Base-by-base conservation (phyloP, 169 alveolate genomes). In the Perkinsus marinus region DNA sequence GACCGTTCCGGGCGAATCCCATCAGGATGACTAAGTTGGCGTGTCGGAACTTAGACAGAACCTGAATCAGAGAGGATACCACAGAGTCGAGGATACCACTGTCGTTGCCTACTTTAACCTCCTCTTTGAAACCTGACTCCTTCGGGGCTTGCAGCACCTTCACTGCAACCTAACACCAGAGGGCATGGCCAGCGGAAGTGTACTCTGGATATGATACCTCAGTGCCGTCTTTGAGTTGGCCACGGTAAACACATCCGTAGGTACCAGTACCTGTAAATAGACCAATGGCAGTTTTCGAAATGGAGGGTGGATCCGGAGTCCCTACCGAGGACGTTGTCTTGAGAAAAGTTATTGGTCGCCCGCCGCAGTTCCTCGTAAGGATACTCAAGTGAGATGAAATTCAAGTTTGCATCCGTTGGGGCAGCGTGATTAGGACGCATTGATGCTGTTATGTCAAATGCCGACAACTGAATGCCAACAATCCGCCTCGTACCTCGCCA, bases 81-180 rank as follows among this genome's bases (percentile, higher is more conserved):
- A 3, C 46, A 41, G 46, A 6, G 46, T 41, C 46, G 3, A 41
- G 3, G 19, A 41, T n/a, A 41, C 46, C 46, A 91, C 92, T 92
- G 46, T 92, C 92, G 91, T 93, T 90, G 36, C 92, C 93, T 22
- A 93, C 95, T 37, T 43, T 41, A 68, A 93, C 95, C 92, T 93
- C 94, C 43, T 90, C 38, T 68, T 90, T 92, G 68, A 92, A 92
- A 30, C 92, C 92, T 6, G 92, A 91, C 39, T 92, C 94, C 39
- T 34, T 30, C 39, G 94, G 92, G 17, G 43, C 39, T 43, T 92
- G 91, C 39, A 41, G 46, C 46, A 41, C 46, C 46, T 41, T 41
- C 10, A 41, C 46, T 10, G 46, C 46, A 41, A 41, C 46, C 46
- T 41, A 10, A 41, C 19, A 10, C 10, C 46, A 41, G 19, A 41